phyloP scores from a whole-genome alignment of 371 early-diverging fungal genomes.

The Funneliformis caledonium region DNA sequence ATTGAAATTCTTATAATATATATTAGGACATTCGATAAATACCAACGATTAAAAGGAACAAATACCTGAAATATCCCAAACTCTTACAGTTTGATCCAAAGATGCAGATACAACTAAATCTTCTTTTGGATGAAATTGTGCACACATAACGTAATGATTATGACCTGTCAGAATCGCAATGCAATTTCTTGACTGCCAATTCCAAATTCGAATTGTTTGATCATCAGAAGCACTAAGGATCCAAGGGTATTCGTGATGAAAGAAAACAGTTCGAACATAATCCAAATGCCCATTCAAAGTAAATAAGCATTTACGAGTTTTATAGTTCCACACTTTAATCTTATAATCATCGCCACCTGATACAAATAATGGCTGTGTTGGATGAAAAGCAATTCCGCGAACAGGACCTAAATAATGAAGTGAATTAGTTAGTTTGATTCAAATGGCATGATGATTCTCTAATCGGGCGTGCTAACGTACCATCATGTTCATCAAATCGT shows the following conservation, averaged over 20 bases:
- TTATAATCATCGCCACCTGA: constrained; percentile 99
- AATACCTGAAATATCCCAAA: constrained; percentile 97
- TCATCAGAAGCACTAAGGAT: constrained; percentile 98
- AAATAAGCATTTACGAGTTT: constrained; percentile 92
- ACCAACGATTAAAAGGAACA: neutral
- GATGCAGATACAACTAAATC: constrained; percentile 96
- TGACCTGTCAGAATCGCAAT: constrained; percentile 98
- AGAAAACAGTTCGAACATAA: constrained; percentile 97
- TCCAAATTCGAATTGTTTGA: constrained; percentile 99
- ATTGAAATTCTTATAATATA: neutral
- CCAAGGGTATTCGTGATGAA: constrained; percentile 99
- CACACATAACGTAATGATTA: constrained; percentile 99
- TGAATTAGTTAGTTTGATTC: no score
- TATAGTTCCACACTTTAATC: constrained; percentile 99
- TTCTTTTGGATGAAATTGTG: constrained; percentile 96
- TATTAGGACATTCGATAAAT: no score
- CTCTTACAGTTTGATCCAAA: constrained; percentile 97
- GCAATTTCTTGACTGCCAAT: constrained; percentile 99
- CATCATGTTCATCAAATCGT: constrained; percentile 98
- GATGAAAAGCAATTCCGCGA: constrained; percentile 97
- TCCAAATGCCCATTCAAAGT: constrained; percentile 98
- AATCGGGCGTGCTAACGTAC: constrained; percentile 53
- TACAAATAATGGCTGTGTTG: constrained; percentile 96
- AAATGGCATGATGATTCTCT: no score
- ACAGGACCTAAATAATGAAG: constrained; percentile 87